Evolutionary conservation across 2,329 filamentous ascomycete species (phyloP).

Genomic region (Metarhizium humberi): DNA sequence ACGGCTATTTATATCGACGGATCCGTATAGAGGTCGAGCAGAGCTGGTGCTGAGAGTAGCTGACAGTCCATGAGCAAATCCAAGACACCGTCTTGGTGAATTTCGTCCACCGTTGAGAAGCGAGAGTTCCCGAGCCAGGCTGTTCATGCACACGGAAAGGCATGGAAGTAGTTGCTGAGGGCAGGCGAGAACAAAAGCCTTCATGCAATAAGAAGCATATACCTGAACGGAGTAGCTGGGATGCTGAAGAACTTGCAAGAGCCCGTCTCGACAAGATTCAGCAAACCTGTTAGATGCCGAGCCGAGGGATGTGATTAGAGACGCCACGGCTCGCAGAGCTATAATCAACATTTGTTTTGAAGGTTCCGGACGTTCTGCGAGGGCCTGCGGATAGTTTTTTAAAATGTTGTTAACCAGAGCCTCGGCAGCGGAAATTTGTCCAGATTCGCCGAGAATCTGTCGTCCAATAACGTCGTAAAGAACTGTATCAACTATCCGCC

Average conservation of each 20-base stretch:
- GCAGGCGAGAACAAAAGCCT: constrained; percentile 79
- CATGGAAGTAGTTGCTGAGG: constrained; percentile 87
- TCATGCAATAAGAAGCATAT: constrained; percentile 76
- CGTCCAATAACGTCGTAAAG: constrained; percentile 76
- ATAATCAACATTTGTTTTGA: constrained; percentile 77
- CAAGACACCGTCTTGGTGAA: constrained; percentile 74
- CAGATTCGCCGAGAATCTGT: constrained; percentile 78
- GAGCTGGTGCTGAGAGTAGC: constrained; percentile 86
- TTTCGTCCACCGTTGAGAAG: constrained; percentile 67
- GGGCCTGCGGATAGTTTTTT: constrained; percentile 86
- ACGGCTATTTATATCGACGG: constrained; percentile 87
- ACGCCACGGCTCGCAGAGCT: constrained; percentile 68
- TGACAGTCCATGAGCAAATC: constrained; percentile 85
- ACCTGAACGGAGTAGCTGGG: constrained; percentile 95
- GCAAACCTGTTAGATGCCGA: constrained; percentile 73
- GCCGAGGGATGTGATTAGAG: constrained; percentile 69
- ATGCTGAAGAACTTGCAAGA: constrained; percentile 86
- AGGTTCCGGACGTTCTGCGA: constrained; percentile 82
- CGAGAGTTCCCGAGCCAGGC: constrained; percentile 75
- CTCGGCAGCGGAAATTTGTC: constrained; percentile 74
- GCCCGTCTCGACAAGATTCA: constrained; percentile 74
- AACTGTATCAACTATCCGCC: constrained; percentile 75
- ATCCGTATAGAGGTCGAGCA: constrained; percentile 81
- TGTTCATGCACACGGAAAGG: constrained; percentile 94
- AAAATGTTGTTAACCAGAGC: constrained; percentile 78